Percentiles rank a stretch among this genome's conserved stretches.
These are phyloP conservation scores for Diospyros lotus DNA, from an alignment of 148 eudicot genomes.

Conservation along the genomic window DNA sequence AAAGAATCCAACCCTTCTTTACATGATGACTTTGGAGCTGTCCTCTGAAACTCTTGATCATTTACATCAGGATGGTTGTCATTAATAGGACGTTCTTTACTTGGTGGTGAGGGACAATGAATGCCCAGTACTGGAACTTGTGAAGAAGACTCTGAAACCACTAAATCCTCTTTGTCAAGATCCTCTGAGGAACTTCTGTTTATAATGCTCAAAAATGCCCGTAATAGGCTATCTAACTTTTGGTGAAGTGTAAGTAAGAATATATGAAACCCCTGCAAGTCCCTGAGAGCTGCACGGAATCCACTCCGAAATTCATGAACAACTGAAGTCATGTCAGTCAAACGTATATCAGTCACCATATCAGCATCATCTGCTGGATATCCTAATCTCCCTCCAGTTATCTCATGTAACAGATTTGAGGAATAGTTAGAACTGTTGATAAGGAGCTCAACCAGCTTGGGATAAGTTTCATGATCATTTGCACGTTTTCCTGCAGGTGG, in stretches of 20 bases:
- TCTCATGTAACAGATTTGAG: constrained; percentile 65
- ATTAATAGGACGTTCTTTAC: constrained; percentile 42
- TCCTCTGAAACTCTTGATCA: constrained; percentile 49
- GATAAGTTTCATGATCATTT: constrained; percentile 84
- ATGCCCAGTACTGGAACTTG: constrained; percentile 27
- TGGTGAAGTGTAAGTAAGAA: constrained; percentile 91
- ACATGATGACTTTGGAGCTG: constrained; percentile 39
- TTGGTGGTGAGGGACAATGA: constrained; percentile 41
- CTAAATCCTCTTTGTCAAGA: constrained; percentile 67
- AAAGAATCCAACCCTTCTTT: constrained; percentile 54
- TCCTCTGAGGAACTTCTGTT: constrained; percentile 56
- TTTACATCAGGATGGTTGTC: constrained; percentile 44
- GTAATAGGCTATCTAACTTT: constrained; percentile 69
- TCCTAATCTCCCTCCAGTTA: constrained; percentile 81
- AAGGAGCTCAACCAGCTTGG: constrained; percentile 88
- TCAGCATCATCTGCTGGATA: constrained; percentile 35
- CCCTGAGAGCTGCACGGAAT: constrained; percentile 81
- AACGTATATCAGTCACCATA: constrained; percentile 19
- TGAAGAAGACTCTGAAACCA: constrained; percentile 56
- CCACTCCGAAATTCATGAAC: constrained; percentile 76
- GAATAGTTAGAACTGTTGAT: constrained; percentile 81
- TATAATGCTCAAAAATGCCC: constrained; percentile 59
- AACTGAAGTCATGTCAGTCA: constrained; percentile 48
- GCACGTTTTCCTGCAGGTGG: constrained; percentile 93
- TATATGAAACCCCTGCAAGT: constrained; percentile 96